These are phyloP conservation scores for Coemansia sp. DNA, from an alignment of 192 early-diverging fungal species.

Conservation along the genomic window DNA sequence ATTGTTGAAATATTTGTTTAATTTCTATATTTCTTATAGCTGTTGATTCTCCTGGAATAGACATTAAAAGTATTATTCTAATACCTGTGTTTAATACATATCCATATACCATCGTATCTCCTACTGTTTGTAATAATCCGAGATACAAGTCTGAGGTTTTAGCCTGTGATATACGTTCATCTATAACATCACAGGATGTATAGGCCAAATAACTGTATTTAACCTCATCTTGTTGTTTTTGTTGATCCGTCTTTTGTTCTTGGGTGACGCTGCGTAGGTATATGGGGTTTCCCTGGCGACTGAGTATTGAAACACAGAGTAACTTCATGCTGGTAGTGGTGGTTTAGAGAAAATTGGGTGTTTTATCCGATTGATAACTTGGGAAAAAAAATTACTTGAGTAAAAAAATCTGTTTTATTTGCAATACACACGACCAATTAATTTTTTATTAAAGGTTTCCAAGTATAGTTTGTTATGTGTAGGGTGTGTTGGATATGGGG, in stretches of 20 bases:
- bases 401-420: too few relatives aligned
- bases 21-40: constrained; percentile 73
- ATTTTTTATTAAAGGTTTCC: too few relatives aligned
- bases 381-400: too few relatives aligned
- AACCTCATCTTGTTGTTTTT: constrained; percentile 66
- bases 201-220: constrained; percentile 92
- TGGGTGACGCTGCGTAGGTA: constrained; percentile 81
- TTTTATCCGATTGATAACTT: too few relatives aligned
- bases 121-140: constrained; percentile 83
- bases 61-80: constrained; percentile 66
- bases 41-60: constrained; percentile 70
- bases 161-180: constrained; percentile 39
- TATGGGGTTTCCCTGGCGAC: constrained; percentile 77
- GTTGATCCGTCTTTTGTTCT: too few relatives aligned
- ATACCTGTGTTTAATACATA: constrained; percentile 86
- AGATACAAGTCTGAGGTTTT: constrained; percentile 79
- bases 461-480: too few relatives aligned
- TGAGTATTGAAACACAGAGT: constrained; percentile 32
- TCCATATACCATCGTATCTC: constrained; percentile 87
- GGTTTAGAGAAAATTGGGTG: too few relatives aligned
- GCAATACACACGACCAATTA: too few relatives aligned
- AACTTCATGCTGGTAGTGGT: too few relatives aligned
- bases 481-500: too few relatives aligned
- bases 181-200: constrained; percentile 86
- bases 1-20: constrained; percentile 66